Conservation (phyloP, 1,284 basidiomycete genomes). For the Ustilago vetiveriae region DNA sequence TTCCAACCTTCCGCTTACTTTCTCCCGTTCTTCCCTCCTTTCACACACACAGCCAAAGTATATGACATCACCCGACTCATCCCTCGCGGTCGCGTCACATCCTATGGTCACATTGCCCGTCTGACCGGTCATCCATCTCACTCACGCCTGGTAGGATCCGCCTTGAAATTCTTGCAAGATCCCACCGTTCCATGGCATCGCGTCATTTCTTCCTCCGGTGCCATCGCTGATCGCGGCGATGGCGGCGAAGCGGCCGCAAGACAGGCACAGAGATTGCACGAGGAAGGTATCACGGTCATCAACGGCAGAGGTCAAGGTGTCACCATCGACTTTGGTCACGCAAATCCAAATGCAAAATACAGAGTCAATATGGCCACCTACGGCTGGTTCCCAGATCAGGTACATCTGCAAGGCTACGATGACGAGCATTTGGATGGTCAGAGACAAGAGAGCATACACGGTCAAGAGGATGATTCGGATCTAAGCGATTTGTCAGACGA, state of each 20-base stretch:
- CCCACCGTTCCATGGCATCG: slow-evolving; percentile 60
- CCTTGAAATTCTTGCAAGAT: slow-evolving; percentile 58
- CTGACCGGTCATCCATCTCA: slow-evolving; percentile 58
- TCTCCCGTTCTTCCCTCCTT: background rate
- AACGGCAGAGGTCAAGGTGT: slow-evolving; percentile 40
- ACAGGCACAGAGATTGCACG: slow-evolving; percentile 52
- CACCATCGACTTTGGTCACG: slow-evolving; percentile 35
- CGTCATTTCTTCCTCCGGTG: slow-evolving; percentile 57
- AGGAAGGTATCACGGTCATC: slow-evolving; percentile 55
- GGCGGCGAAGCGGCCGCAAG: slow-evolving; percentile 55
- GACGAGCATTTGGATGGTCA: background rate
- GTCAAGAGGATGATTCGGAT: slow-evolving; percentile 10
- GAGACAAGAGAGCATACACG: slow-evolving; percentile 7
- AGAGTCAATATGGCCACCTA: slow-evolving; percentile 32
- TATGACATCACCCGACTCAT: slow-evolving; percentile 60
- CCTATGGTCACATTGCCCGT: slow-evolving; percentile 63
- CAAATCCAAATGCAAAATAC: slow-evolving; percentile 41
- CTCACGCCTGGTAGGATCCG: slow-evolving; percentile 60
- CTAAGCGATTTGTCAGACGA: slow-evolving; percentile 25
- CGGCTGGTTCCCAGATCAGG: slow-evolving; percentile 51
- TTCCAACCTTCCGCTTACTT: too few relatives aligned
- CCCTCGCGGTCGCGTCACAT: slow-evolving; percentile 58
- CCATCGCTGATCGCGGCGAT: slow-evolving; percentile 64
- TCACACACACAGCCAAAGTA: slow-evolving; percentile 47
- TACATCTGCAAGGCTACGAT: slow-evolving; percentile 37